phyloP scores from a whole-genome alignment of 495 filamentous ascomycete genomes.

The Parmelia sp. region DNA sequence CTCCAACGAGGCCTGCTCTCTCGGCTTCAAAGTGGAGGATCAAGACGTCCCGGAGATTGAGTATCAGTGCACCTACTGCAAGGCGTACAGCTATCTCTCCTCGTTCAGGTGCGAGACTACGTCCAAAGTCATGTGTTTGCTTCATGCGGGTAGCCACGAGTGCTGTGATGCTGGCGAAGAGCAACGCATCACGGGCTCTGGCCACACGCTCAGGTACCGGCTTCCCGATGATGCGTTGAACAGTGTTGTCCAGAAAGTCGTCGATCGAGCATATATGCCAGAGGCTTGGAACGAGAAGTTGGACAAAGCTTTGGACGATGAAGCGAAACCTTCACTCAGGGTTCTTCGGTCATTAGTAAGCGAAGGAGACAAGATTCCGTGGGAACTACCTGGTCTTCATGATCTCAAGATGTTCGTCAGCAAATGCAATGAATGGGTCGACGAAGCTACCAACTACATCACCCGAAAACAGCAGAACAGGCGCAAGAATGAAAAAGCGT shows the following conservation, averaged over 20 bases:
- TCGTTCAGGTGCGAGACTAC: constrained; percentile 76
- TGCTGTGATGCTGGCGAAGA: constrained; percentile 65
- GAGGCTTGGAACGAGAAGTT: constrained; percentile 90
- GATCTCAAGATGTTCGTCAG: constrained; percentile 85
- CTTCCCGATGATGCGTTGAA: constrained; percentile 65
- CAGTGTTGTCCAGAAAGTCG: constrained; percentile 62
- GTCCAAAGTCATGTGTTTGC: constrained; percentile 69
- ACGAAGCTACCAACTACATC: constrained; percentile 94
- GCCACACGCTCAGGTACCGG: constrained; percentile 67
- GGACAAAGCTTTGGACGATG: constrained; percentile 73
- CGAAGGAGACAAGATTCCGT: constrained; percentile 97
- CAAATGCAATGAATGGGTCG: constrained; percentile 94
- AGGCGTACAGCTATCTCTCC: constrained; percentile 85
- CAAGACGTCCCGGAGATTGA: constrained; percentile 80
- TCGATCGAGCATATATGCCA: constrained; percentile 78
- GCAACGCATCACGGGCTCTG: constrained; percentile 53
- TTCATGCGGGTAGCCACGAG: constrained; percentile 68
- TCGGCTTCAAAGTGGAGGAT: constrained; percentile 51
- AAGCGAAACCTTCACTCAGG: constrained; percentile 78
- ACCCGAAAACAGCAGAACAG: constrained; percentile 97
- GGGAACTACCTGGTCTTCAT: constrained; percentile 77
- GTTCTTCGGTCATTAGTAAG: constrained; percentile 72
- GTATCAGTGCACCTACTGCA: constrained; percentile 86
- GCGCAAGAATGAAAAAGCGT: constrained; percentile 91
- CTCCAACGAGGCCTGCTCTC: constrained; percentile 34